Base-by-base conservation (phyloP, 768 basidiomycete genomes). In the Russula vinacea region DNA sequence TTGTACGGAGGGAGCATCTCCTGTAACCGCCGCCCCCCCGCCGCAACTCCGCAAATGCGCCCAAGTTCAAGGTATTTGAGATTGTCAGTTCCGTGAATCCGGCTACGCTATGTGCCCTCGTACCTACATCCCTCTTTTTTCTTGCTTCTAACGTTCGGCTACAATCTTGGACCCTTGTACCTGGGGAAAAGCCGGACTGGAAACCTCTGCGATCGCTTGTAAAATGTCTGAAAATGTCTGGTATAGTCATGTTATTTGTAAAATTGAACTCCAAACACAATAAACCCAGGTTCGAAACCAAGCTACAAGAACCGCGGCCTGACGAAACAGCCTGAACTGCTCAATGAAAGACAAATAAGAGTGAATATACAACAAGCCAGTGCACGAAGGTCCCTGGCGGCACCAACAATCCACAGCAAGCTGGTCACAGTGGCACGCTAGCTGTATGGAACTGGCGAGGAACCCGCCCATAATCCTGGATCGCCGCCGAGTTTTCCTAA, bases 1-100 rank as follows among this genome's bases (percentile, higher is more conserved):
- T 19, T 32, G 33, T 54, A 50, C 63, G 63, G 24, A 56, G 24
- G 58, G 58, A 64, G 22, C 47, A 64, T 35, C 58, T 56, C 24
- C 8, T 60, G 22, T 44, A 40, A 42, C 10, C 19, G 2, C 44
- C 53, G n/a, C 17, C 9, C 10, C 9, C 10, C 50, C n/a, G 5
- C 26, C 37, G 29, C 37, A 16, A 10, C 33, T 49, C 49, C 39
- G 32, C 55, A 54, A 49, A 24, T 5, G 33, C 24, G 14, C 52
- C 16, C 16, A 55, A 54, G 16, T 17, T 19, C 42, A 32, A 47
- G 19, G 45, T 10, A 37, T 10, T 47, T 35, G 13, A 37, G 17
- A 53, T 22, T 37, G 52, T 64, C n/a, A 49, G 52, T 44, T 54
- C n/a, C n/a, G 22, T 13, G 42, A 19, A 19, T 14, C 22, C 13